Conservation (phyloP, 257 asterid species). For the Verbascum thapsus region DNA sequence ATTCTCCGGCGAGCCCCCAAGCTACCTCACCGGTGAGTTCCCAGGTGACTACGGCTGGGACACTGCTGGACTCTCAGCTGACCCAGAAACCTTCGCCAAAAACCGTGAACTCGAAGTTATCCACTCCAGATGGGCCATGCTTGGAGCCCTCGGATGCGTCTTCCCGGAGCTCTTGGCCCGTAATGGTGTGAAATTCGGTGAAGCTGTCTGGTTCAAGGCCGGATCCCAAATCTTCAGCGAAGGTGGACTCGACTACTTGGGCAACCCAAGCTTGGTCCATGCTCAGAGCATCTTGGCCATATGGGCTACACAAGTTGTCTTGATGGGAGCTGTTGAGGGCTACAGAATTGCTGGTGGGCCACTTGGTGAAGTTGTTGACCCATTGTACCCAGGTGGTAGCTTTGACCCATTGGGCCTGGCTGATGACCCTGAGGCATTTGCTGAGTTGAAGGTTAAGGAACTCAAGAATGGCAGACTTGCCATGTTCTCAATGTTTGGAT, state of each 20-base stretch:
- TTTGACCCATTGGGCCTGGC: constrained; percentile 63
- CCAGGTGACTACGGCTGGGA: constrained; percentile 59
- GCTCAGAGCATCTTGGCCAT: constrained; percentile 50
- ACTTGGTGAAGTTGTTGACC: constrained; percentile 49
- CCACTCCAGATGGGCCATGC: constrained; percentile 50
- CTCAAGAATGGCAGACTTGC: constrained; percentile 56
- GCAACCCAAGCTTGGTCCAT: constrained; percentile 44
- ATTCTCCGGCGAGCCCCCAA: constrained; percentile 49
- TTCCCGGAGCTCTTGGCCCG: constrained; percentile 49
- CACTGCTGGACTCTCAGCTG: constrained; percentile 56
- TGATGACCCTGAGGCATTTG: constrained; percentile 60
- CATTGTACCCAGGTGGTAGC: constrained; percentile 57
- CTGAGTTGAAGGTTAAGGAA: constrained; percentile 58
- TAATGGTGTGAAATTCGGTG: constrained; percentile 46
- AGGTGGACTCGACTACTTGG: constrained; percentile 49
- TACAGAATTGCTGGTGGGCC: constrained; percentile 51
- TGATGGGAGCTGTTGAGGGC: constrained; percentile 53
- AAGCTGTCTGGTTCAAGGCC: constrained; percentile 54
- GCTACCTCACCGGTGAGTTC: constrained; percentile 47
- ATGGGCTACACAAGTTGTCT: constrained; percentile 44
- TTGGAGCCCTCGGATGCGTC: constrained; percentile 48
- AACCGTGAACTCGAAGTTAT: constrained; percentile 47
- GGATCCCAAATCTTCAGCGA: constrained; percentile 46
- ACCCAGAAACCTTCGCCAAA: constrained; percentile 46
- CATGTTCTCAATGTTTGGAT: constrained; percentile 55